Conservation (phyloP, 257 asterid genomes). For the Solanum habrochaites region DNA sequence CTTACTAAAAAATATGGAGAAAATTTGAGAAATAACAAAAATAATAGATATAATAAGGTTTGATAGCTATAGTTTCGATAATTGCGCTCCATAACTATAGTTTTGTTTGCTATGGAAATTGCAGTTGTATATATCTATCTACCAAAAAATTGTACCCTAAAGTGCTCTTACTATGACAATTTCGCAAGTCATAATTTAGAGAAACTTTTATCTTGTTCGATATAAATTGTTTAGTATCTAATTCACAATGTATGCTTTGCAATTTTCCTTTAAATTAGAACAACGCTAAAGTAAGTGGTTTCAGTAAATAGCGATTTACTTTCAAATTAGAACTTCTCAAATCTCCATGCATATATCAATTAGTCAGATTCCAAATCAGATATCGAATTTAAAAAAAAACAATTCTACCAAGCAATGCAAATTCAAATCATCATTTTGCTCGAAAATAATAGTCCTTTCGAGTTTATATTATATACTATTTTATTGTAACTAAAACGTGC, state of each 20-base stretch:
- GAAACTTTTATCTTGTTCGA: not conserved
- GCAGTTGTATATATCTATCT: too few species aligned
- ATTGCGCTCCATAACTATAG: too few species aligned
- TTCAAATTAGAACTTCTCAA: not conserved
- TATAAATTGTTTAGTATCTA: not conserved
- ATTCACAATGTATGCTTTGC: not conserved
- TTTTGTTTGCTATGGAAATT: too few species aligned
- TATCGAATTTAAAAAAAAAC: not conserved
- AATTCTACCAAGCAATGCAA: not conserved
- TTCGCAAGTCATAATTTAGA: not conserved
- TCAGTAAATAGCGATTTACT: not conserved
- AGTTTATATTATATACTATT: not conserved
- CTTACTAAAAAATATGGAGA: too few species aligned
- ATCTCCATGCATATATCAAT: not conserved
- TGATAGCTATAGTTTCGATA: too few species aligned
- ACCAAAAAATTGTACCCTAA: not conserved
- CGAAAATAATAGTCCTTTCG: constrained; percentile 20
- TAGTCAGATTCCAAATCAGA: not conserved
- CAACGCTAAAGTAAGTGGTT: not conserved
- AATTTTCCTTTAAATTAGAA: not conserved
- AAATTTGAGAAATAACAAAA: too few species aligned
- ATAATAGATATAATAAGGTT: too few species aligned
- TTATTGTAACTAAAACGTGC: constrained; percentile 10
- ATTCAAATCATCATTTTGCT: not conserved
- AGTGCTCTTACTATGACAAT: not conserved